These are phyloP conservation scores for Daedaleopsis nitida DNA, from an alignment of 768 basidiomycete genomes.

Conservation along the genomic window DNA sequence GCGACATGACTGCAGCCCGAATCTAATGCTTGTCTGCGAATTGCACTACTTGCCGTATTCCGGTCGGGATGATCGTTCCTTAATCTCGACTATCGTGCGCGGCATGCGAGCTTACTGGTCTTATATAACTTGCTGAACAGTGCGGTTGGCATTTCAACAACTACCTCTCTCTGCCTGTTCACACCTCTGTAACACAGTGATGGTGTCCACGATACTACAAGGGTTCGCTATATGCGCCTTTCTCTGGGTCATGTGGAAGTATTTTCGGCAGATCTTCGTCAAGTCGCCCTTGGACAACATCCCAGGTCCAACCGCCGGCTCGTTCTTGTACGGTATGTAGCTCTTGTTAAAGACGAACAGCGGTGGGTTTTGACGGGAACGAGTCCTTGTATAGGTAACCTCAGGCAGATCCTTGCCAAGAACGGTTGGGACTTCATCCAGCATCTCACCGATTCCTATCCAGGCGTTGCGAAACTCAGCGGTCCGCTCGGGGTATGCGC, in stretches of 20 bases:
- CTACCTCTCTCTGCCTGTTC: no score
- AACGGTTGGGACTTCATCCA: constrained; percentile 1
- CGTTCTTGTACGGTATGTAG: constrained; percentile 37
- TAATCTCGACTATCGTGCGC: no score
- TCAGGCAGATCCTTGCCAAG: background rate
- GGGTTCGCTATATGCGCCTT: background rate
- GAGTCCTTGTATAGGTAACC: background rate
- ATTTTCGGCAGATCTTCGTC: constrained; percentile 4
- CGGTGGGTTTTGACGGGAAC: background rate
- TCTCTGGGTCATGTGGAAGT: constrained; percentile 18
- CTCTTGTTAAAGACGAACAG: no score
- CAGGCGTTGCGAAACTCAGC: background rate
- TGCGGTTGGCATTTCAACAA: no score
- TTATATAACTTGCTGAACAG: no score
- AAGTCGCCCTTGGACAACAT: constrained; percentile 38
- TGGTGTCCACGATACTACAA: no score
- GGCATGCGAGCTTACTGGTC: no score
- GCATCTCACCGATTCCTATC: background rate
- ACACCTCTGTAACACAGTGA: no score
- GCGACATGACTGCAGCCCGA: no score
- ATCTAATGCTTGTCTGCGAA: no score
- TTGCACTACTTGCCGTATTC: no score
- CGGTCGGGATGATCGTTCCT: no score
- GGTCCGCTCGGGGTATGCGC: constrained; percentile 12
- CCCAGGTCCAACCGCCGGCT: constrained; percentile 40